Evolutionary conservation across 179 eudicot species (phyloP), one percentile per base, ranked within the genome.

Genomic region (Amaranthus tricolor): DNA sequence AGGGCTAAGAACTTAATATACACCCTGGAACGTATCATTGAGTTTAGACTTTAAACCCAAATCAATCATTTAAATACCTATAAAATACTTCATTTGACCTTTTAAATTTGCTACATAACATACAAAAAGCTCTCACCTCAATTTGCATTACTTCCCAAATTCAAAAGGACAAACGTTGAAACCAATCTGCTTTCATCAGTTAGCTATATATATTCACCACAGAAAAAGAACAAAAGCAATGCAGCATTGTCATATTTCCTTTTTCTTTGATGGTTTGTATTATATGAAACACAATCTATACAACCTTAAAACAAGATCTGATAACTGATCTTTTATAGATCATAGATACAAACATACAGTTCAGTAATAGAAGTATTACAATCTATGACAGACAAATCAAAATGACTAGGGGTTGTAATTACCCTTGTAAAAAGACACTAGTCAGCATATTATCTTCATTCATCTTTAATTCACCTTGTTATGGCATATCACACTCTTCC

Each of bases 381-480:
- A 63, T 73, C 43, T 66, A 43, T 12, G 74, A 62, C 61, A 68
- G 61, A 56, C 72, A 65, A 56, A 10, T 20, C 62, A 20, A 56
- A 5, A 45, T 71, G 76, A 77, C 75, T 77, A 71, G 76, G 80
- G 72, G 60, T 57, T 64, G 57, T 64, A 59, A 66, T n/a, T 45
- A 58, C 73, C 80, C 80, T 72, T 72, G 76, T 78, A 66, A 72
- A 44, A 67, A 31, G 40, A 52, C 65, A 70, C 73, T 71, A 75
- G 69, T 71, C 76, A 57, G 61, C 60, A 49, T 21, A 62, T 79
- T 4, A 16, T 78, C 68, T 44, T 16, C 44, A 52, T 45, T 66
- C 43, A 49, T 48, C 24, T 59, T 59, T 59, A 17, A 59, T 43
- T 72, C 67, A 58, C 21, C 9, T 11, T 24, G 24, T 43, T 60